A percentile compares a stretch with the other conserved stretches of the same genome.
phyloP scores from a whole-genome alignment of 176 grass and related monocot genomes.

The Aegilops longissima region DNA sequence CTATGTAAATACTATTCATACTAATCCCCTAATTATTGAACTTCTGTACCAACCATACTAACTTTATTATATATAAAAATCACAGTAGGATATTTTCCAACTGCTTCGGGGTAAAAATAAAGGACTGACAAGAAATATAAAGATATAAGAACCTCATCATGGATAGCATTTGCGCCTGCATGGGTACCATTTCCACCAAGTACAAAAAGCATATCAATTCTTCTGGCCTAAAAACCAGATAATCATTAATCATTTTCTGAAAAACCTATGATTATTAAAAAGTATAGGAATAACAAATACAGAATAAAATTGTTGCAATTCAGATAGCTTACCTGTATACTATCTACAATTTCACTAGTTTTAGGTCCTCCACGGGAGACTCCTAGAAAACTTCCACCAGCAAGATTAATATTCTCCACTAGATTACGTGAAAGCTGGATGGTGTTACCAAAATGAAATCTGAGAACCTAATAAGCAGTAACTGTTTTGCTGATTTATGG shows the following conservation, averaged over 20 bases:
- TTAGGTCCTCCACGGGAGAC: constrained; percentile 89
- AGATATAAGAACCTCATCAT: constrained; percentile 65
- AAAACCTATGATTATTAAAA: neutral
- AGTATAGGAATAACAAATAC: neutral
- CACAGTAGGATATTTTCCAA: no score
- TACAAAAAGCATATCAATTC: constrained; percentile 97
- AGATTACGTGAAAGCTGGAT: constrained; percentile 76
- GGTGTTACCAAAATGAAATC: constrained; percentile 20
- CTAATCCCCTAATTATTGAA: no score
- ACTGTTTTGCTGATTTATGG: neutral
- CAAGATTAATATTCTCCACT: constrained; percentile 98
- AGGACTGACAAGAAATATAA: constrained; percentile 3
- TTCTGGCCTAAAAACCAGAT: constrained; percentile 62
- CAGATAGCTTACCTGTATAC: constrained; percentile 63
- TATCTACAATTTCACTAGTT: constrained; percentile 87
- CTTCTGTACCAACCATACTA: no score
- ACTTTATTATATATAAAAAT: no score
- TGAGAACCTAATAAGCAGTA: neutral
- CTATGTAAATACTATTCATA: no score
- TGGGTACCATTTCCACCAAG: constrained; percentile 97
- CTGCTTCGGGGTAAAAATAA: neutral
- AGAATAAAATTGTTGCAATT: constrained; percentile 15
- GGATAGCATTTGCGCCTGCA: constrained; percentile 88
- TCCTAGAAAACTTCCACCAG: constrained; percentile 91
- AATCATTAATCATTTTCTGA: neutral